Conservation (phyloP, 805 yeast species). For the Myxozyma mucilagina region DNA sequence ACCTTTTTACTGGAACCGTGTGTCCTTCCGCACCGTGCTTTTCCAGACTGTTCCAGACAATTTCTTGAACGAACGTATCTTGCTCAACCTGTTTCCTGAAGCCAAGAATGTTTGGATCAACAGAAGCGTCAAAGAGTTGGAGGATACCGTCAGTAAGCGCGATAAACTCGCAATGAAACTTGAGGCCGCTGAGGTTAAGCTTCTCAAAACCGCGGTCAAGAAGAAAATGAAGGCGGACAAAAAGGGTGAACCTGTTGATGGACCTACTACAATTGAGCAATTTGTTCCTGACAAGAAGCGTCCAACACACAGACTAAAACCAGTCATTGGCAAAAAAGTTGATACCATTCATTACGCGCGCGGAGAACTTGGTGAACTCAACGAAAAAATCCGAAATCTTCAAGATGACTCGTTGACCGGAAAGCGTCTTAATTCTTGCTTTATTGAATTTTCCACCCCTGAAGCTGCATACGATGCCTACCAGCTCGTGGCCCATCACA, state of each 20-base stretch:
- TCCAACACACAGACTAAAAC: constrained; percentile 76
- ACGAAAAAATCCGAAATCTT: constrained; percentile 58
- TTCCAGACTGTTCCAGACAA: constrained; percentile 82
- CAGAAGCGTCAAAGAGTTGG: constrained; percentile 59
- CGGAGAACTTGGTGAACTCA: constrained; percentile 66
- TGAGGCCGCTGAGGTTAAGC: constrained; percentile 63
- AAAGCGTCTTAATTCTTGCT: constrained; percentile 76
- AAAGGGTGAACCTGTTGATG: constrained; percentile 47
- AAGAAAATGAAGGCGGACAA: constrained; percentile 63
- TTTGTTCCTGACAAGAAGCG: constrained; percentile 74
- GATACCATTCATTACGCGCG: constrained; percentile 75
- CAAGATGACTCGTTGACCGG: constrained; percentile 56
- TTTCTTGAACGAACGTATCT: constrained; percentile 68
- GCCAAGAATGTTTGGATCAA: constrained; percentile 81
- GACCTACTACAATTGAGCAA: constrained; percentile 11
- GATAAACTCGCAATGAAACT: constrained; percentile 57
- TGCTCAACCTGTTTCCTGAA: constrained; percentile 75
- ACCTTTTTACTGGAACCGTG: constrained; percentile 71
- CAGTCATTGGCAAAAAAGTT: constrained; percentile 78
- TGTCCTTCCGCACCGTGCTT: constrained; percentile 78
- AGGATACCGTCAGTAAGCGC: constrained; percentile 58
- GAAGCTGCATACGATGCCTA: constrained; percentile 85
- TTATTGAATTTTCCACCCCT: constrained; percentile 79
- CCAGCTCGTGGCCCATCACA: constrained; percentile 63
- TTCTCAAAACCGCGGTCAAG: constrained; percentile 65